Percentiles rank a stretch among this genome's conserved stretches.
Conservation (phyloP, 2,329 filamentous ascomycete species). For the Chaetomiaceae sp. region DNA sequence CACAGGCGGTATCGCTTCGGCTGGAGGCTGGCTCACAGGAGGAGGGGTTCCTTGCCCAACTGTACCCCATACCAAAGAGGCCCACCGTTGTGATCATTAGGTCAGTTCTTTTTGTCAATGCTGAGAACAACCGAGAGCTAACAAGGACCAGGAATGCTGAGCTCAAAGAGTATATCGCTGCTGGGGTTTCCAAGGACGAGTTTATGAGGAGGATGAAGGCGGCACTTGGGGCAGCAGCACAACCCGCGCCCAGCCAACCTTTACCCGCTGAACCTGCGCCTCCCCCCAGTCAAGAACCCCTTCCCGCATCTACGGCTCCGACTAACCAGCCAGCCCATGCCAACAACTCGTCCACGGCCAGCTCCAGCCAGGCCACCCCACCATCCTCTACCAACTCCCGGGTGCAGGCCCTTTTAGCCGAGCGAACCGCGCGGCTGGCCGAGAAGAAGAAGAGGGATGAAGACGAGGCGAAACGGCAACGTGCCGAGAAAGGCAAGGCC, state of each 20-base stretch:
- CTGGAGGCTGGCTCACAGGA: slow-evolving; percentile 71
- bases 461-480: slow-evolving; percentile 30
- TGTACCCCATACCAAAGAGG: slow-evolving; percentile 74
- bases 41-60: slow-evolving; percentile 73
- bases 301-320: background rate
- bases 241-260: background rate
- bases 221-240: slow-evolving; percentile 32
- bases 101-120: slow-evolving; percentile 38
- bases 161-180: slow-evolving; percentile 69
- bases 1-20: slow-evolving; percentile 65
- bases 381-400: slow-evolving; percentile 25
- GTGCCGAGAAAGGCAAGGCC: slow-evolving; percentile 37
- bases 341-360: slow-evolving; percentile 15
- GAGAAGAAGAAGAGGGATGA: slow-evolving; percentile 46
- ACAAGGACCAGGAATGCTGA: slow-evolving; percentile 58
- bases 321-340: background rate
- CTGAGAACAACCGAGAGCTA: slow-evolving; percentile 1
- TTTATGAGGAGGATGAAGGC: slow-evolving; percentile 55
- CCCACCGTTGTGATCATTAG: slow-evolving; percentile 77
- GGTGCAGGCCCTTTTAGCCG: slow-evolving; percentile 39
- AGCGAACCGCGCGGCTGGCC: slow-evolving; percentile 45
- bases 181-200: slow-evolving; percentile 60
- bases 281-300: background rate
- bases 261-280: background rate
- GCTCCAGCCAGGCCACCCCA: slow-evolving; percentile 25